Conservation (phyloP, 75 land plant genomes). For the Cupressus sempervirens region DNA sequence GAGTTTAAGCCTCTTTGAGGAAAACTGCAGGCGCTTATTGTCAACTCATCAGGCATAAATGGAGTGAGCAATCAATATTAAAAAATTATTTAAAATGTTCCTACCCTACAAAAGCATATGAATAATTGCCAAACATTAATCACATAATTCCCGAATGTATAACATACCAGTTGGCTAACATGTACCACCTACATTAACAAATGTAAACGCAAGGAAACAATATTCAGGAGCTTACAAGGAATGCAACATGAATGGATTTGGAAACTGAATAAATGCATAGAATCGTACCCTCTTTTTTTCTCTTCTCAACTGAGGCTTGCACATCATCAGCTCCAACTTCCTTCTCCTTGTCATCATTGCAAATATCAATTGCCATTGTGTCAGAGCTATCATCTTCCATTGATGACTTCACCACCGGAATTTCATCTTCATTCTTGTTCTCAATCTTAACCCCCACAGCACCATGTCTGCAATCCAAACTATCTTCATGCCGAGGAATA, state of each 20-base stretch:
- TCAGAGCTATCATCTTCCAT: constrained; percentile 7
- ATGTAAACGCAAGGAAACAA: not conserved
- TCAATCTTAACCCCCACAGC: not conserved
- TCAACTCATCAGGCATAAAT: not conserved
- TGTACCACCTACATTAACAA: not conserved
- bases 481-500: not conserved
- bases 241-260: not conserved
- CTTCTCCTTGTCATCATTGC: constrained; percentile 17
- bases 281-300: constrained; percentile 46
- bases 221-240: not conserved
- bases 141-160: not conserved
- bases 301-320: constrained; percentile 37
- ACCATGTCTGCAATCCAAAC: not conserved
- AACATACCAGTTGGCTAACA: not conserved
- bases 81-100: no score
- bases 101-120: not conserved
- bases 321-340: constrained; percentile 22
- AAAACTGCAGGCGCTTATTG: not conserved
- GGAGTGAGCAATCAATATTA: not conserved
- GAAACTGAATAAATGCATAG: not conserved
- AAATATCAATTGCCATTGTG: constrained; percentile 9
- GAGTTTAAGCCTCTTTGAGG: no score
- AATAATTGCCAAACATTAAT: not conserved
- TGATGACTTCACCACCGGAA: constrained; percentile 8
- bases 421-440: constrained; percentile 12